Base-by-base conservation (phyloP, 2,329 filamentous ascomycete species). In the Xylariaceae sp. region DNA sequence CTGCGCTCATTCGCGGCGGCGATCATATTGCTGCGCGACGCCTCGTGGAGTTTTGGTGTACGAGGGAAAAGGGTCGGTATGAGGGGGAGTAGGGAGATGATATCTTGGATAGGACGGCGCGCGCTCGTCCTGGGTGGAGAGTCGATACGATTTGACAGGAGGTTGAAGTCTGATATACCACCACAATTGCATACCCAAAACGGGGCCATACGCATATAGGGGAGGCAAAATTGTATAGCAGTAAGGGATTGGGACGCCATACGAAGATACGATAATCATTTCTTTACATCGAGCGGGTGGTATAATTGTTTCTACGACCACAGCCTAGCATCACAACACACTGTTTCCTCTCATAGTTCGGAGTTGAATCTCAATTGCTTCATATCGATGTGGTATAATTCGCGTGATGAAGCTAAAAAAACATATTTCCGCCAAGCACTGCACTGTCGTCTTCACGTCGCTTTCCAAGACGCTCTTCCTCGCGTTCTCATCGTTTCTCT, bases 31-130 rank as follows among this genome's bases (percentile, higher is more conserved):
- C 84, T 0, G 87, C 89, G 13, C 78, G 88, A 68, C 80, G 81
- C 62, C 75, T 94, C 70, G 88, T 92, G 49, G 82, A 88, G 74
- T 88, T 85, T 68, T 92, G 88, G 79, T 88, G 84, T 42, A 69
- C 69, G 15, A 75, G 71, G 44, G 69, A 69, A 6, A 75, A 77
- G 65, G 78, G 82, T 53, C 77, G 82, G 72, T 86, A 77, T 62
- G 73, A 77, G 5, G 77, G 77, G 30, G 57, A 66, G 48, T 75
- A 69, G 64, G 5, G 11, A 13, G 8, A 7, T 18, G 17, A 18
- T 18, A 18, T 18, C 17, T 17, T 17, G 17, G 17, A 18, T 18
- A 18, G 17, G 17, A 18, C 17, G 17, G 17, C 17, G 17, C 17
- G 17, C 17, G 17, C 2, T 18, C 17, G 17, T 18, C 17, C 17